Percentiles rank a stretch among this genome's conserved stretches.
These are phyloP conservation scores for Otatea glauca DNA, from an alignment of 176 grass and related monocot genomes.

Conservation along the genomic window DNA sequence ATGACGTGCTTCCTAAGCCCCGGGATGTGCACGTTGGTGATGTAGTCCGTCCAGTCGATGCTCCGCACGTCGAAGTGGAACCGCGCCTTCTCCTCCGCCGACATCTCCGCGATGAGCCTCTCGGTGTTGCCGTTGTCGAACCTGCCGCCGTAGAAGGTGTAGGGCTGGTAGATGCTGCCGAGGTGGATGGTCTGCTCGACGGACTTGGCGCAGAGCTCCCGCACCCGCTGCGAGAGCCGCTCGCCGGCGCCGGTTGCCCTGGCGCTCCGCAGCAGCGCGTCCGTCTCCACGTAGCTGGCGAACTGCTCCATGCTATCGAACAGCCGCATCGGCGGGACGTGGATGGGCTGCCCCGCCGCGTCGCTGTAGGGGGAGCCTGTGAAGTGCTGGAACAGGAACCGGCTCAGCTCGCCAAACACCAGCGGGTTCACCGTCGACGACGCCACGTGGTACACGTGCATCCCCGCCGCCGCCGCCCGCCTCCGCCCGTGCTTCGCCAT, in stretches of 20 bases:
- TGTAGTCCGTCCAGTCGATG: constrained; percentile 88
- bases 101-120: constrained; percentile 72
- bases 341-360: constrained; percentile 62
- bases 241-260: background rate
- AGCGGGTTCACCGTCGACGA: constrained; percentile 86
- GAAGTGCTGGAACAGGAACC: constrained; percentile 81
- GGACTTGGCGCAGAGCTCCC: constrained; percentile 63
- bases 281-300: constrained; percentile 65
- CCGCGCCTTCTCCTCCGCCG: constrained; percentile 57
- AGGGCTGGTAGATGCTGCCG: constrained; percentile 86
- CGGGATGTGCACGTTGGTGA: constrained; percentile 86
- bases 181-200: constrained; percentile 82
- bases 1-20: constrained; percentile 87
- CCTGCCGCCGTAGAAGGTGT: constrained; percentile 93
- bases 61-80: constrained; percentile 81
- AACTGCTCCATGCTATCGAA: constrained; percentile 82
- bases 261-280: constrained; percentile 59
- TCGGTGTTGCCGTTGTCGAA: constrained; percentile 78
- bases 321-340: constrained; percentile 62
- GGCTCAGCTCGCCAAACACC: constrained; percentile 68
- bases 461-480: constrained; percentile 30
- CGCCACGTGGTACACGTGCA: constrained; percentile 90
- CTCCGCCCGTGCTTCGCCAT: constrained; percentile 78
- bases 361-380: constrained; percentile 60
- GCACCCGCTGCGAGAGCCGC: constrained; percentile 46